phyloP scores from a whole-genome alignment of 108 stramenopile species.

The Nannochloropsis salina region DNA sequence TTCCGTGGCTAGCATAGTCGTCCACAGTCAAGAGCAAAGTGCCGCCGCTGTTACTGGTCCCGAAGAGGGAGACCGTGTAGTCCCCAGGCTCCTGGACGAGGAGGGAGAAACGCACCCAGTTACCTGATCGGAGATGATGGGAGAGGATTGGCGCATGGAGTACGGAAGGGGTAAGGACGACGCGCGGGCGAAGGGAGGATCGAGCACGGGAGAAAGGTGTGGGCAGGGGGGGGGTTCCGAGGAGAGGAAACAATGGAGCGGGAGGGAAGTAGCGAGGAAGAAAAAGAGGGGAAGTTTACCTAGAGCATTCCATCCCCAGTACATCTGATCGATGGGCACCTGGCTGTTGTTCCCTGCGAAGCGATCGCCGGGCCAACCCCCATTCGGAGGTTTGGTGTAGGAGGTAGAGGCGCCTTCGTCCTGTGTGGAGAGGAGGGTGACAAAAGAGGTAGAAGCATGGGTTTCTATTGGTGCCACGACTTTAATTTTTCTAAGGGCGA shows the following conservation, averaged over 20 bases:
- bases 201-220: neutral
- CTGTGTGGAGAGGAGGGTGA: neutral
- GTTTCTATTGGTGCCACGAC: too few relatives aligned
- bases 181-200: neutral
- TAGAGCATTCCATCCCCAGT: neutral
- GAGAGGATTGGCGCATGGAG: neutral
- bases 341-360: neutral
- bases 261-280: neutral
- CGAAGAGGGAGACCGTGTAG: neutral
- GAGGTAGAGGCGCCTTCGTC: constrained; percentile 3
- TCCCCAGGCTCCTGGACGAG: neutral
- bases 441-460: neutral
- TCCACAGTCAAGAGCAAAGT: neutral
- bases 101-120: neutral
- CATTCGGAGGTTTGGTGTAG: neutral
- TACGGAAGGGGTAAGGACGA: neutral
- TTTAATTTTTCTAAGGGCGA: too few relatives aligned
- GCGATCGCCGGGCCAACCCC: neutral
- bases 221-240: neutral
- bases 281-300: neutral
- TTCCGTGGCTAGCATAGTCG: neutral
- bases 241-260: neutral
- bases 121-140: neutral
- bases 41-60: neutral
- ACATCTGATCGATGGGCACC: neutral